These are phyloP conservation scores for Teratosphaeria gauchensis DNA, from an alignment of 2,329 filamentous ascomycete genomes.

Conservation along the genomic window DNA sequence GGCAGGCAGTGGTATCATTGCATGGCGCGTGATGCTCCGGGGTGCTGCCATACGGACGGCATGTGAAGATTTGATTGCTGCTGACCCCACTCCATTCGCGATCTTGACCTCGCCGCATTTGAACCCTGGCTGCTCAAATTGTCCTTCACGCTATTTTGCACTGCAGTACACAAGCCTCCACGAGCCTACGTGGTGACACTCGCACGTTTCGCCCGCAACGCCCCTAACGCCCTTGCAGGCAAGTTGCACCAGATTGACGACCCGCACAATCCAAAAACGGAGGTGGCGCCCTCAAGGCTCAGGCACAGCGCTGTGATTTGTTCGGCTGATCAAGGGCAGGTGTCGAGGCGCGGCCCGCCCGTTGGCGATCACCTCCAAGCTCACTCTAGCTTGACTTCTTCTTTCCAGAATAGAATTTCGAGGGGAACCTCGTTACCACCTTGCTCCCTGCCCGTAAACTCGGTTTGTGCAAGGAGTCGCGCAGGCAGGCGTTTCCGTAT, in stretches of 20 bases:
- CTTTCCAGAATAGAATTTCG: neutral
- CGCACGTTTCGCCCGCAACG: neutral
- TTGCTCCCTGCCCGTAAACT: neutral
- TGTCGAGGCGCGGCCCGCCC: neutral
- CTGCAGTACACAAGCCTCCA: neutral
- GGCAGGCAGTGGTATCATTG: neutral
- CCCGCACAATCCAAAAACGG: neutral
- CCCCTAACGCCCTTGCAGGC: neutral
- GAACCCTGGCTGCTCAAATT: no score
- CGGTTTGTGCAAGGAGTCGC: neutral
- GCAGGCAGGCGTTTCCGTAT: neutral
- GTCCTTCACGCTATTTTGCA: neutral
- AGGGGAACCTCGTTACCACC: neutral
- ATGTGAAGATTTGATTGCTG: neutral
- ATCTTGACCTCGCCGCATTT: neutral
- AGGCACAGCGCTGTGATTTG: neutral
- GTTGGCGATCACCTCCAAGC: neutral
- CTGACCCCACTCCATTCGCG: neutral
- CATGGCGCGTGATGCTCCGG: neutral
- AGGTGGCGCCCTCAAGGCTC: neutral
- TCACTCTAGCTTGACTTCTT: neutral
- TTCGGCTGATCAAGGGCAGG: neutral
- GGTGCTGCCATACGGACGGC: neutral
- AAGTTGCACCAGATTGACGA: neutral
- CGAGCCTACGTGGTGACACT: neutral